Evolutionary conservation across 306 rosid species (phyloP).

Genomic region (Quercus berberidifolia): DNA sequence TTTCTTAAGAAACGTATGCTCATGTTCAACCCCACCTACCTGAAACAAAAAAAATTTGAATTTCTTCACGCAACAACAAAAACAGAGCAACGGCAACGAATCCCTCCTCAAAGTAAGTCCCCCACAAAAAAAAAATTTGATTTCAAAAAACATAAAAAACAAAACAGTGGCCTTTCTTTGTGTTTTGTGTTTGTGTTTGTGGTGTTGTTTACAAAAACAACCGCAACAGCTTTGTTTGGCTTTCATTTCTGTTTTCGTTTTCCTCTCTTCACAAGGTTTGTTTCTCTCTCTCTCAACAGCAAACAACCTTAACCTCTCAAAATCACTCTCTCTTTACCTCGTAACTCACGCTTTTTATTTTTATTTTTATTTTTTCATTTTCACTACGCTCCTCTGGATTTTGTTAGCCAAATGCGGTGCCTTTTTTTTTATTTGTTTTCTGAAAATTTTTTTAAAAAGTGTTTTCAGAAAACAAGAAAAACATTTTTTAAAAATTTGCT

Average conservation of each 20-base stretch:
- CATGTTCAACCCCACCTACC: constrained; percentile 36
- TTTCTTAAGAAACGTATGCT: constrained; percentile 38
- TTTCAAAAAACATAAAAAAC: constrained; percentile 1
- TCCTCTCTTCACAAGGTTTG: constrained; percentile 35
- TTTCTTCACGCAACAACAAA: constrained; percentile 16
- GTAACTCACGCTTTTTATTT: constrained; percentile 28
- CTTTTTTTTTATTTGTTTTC: constrained; percentile 15
- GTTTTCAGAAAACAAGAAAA: constrained; percentile 15
- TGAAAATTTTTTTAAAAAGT: neutral
- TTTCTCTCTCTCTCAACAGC: constrained; percentile 7
- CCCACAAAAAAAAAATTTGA: neutral
- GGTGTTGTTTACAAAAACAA: neutral
- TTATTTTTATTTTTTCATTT: neutral
- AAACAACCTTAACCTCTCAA: constrained; percentile 44
- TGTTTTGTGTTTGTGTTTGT: too few species aligned
- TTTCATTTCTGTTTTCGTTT: constrained; percentile 8
- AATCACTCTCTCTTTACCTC: constrained; percentile 28
- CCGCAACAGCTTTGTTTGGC: constrained; percentile 15
- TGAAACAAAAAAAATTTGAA: constrained; percentile 31
- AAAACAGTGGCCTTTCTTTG: neutral
- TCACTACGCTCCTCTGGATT: constrained; percentile 38
- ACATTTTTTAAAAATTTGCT: neutral
- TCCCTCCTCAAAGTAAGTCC: constrained; percentile 14
- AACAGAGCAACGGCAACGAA: constrained; percentile 29
- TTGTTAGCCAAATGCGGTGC: constrained; percentile 31